Evolutionary conservation across 176 grass and related monocot genomes (phyloP).

Genomic region (Urochloa ruziziensis): DNA sequence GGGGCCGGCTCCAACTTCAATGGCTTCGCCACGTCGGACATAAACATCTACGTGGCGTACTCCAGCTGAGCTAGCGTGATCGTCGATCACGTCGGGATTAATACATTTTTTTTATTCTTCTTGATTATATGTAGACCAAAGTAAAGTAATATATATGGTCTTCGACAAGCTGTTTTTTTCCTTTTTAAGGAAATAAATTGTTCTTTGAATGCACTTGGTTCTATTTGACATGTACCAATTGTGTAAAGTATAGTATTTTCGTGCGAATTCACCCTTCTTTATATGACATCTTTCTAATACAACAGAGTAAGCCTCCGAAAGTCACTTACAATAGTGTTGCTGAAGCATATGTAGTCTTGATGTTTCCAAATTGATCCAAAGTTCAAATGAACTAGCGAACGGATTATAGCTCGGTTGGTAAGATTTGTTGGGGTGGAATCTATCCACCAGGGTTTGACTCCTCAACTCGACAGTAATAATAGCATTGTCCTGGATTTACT

Average conservation of each 20-base stretch:
- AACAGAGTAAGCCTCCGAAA: too few relatives aligned
- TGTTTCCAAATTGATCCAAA: too few relatives aligned
- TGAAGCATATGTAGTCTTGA: too few relatives aligned
- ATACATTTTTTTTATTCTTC: neutral
- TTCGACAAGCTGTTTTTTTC: neutral
- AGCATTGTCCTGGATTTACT: too few relatives aligned
- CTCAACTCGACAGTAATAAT: too few relatives aligned
- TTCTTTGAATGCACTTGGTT: neutral
- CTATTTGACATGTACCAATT: neutral
- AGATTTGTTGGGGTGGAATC: too few relatives aligned
- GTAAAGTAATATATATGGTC: neutral
- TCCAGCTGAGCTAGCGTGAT: neutral
- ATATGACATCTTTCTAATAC: too few relatives aligned
- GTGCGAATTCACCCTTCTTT: too few relatives aligned
- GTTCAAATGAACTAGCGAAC: too few relatives aligned
- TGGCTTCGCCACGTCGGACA: constrained; percentile 22
- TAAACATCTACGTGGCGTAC: constrained; percentile 42
- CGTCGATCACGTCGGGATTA: neutral
- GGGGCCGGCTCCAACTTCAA: constrained; percentile 34
- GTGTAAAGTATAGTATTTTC: neutral
- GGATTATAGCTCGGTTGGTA: too few relatives aligned
- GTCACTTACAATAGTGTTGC: too few relatives aligned
- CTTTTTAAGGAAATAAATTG: neutral
- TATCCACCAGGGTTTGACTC: too few relatives aligned
- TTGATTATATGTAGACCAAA: neutral